Conservation (phyloP, 2,329 filamentous ascomycete genomes). For the Aspergillus sp. region DNA sequence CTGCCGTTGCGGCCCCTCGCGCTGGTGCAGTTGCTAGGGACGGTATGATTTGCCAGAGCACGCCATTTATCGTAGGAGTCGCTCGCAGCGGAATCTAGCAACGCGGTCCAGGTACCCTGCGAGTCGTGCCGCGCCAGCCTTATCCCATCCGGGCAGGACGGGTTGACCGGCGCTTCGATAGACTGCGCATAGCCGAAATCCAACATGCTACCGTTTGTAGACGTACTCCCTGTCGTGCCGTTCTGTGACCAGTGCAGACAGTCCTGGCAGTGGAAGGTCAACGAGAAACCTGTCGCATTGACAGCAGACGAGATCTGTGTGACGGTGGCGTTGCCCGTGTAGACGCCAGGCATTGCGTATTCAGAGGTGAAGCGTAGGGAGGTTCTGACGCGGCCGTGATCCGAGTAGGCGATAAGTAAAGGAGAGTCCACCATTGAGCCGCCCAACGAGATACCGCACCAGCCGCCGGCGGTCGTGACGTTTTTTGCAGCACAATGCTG, state of each 20-base stretch:
- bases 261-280: constrained; percentile 58
- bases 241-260: constrained; percentile 50
- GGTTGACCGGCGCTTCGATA: constrained; percentile 15
- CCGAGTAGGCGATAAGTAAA: neutral
- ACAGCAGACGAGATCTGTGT: constrained; percentile 54
- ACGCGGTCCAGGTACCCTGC: constrained; percentile 4
- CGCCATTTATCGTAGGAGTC: constrained; percentile 1
- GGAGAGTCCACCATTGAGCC: constrained; percentile 3
- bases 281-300: constrained; percentile 51
- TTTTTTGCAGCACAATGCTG: neutral
- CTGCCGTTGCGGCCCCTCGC: too few species aligned
- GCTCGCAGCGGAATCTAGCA: constrained; percentile 1
- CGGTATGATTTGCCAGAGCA: neutral
- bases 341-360: constrained; percentile 52
- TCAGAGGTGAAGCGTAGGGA: constrained; percentile 25
- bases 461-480: neutral
- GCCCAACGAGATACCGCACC: constrained; percentile 3
- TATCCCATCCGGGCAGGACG: neutral
- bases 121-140: constrained; percentile 1
- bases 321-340: constrained; percentile 55
- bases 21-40: neutral
- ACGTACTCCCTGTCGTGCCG: constrained; percentile 36
- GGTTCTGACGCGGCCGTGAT: neutral
- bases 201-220: constrained; percentile 39
- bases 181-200: constrained; percentile 53